phyloP scores from a whole-genome alignment of 1,284 basidiomycete genomes.

The Cryptococcus jaspeensis region DNA sequence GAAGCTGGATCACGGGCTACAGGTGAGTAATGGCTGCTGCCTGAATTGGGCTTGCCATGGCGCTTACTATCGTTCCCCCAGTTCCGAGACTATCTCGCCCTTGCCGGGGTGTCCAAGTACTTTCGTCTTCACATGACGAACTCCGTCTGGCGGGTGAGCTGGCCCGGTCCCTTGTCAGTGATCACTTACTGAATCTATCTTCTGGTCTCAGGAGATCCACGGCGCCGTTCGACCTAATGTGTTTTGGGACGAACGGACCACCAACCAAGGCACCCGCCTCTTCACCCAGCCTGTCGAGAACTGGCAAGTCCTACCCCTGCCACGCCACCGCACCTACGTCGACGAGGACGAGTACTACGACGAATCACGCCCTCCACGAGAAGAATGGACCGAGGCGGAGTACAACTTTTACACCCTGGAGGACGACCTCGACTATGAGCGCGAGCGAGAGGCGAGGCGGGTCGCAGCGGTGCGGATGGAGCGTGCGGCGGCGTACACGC shows the following conservation, averaged over 20 bases:
- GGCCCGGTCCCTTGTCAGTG: neutral
- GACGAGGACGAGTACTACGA: conserved; percentile 7
- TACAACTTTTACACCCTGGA: conserved; percentile 26
- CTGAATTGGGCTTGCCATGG: neutral
- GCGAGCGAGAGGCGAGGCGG: neutral
- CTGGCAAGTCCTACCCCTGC: conserved; percentile 10
- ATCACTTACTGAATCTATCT: neutral
- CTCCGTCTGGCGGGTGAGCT: conserved; percentile 23
- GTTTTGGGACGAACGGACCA: neutral
- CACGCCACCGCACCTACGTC: neutral
- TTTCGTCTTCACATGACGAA: conserved; percentile 24
- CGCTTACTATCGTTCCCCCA: neutral
- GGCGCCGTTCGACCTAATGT: neutral
- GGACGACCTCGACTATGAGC: conserved; percentile 7
- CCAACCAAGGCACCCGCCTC: neutral
- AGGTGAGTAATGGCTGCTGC: conserved; percentile 12
- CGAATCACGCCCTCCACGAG: conserved; percentile 18
- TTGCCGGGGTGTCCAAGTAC: conserved; percentile 27
- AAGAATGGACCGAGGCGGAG: conserved; percentile 22
- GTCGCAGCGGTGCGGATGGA: neutral
- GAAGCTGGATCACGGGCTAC: conserved; percentile 5
- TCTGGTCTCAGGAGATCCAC: neutral
- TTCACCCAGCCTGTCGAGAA: conserved; percentile 13
- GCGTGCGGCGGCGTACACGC: neutral
- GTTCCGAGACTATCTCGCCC: conserved; percentile 32